These are phyloP conservation scores for Durusdinium trenchii DNA, from an alignment of 73 alveolate species.

Conservation along the genomic window DNA sequence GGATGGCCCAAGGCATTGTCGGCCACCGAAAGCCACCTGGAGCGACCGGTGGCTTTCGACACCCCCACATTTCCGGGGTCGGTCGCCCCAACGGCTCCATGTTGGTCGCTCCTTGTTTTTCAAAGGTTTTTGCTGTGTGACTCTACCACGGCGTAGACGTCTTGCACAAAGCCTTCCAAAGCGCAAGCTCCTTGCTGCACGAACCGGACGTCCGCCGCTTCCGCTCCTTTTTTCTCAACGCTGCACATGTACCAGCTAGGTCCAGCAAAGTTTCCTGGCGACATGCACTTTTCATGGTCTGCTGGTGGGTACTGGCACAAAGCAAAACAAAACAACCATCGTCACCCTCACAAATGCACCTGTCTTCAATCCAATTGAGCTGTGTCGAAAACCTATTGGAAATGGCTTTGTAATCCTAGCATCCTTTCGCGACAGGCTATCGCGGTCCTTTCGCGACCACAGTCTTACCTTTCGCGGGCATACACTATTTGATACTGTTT, in stretches of 20 bases:
- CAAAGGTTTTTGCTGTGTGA: background rate
- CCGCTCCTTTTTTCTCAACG: background rate
- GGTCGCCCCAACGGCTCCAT: background rate
- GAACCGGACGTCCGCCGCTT: background rate
- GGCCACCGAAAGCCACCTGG: slow-evolving; percentile 33
- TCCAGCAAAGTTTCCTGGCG: too few species aligned
- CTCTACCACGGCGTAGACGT: background rate
- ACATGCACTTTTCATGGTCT: too few species aligned
- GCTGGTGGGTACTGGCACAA: too few species aligned
- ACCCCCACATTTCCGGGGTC: background rate
- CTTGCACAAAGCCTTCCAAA: background rate
- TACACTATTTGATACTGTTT: background rate
- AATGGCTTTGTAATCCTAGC: too few species aligned
- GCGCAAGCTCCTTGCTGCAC: background rate
- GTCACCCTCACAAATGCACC: background rate
- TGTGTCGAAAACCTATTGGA: too few species aligned
- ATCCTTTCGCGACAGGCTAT: too few species aligned
- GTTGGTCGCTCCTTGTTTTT: background rate
- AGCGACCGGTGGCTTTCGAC: background rate
- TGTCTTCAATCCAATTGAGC: background rate
- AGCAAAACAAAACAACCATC: background rate
- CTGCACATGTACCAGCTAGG: background rate
- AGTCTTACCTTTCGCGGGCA: too few species aligned
- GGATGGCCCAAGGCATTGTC: slow-evolving; percentile 59
- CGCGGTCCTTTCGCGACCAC: too few species aligned